Conservation (phyloP, 2,329 filamentous ascomycete species). For the Pezicula radicicola region DNA sequence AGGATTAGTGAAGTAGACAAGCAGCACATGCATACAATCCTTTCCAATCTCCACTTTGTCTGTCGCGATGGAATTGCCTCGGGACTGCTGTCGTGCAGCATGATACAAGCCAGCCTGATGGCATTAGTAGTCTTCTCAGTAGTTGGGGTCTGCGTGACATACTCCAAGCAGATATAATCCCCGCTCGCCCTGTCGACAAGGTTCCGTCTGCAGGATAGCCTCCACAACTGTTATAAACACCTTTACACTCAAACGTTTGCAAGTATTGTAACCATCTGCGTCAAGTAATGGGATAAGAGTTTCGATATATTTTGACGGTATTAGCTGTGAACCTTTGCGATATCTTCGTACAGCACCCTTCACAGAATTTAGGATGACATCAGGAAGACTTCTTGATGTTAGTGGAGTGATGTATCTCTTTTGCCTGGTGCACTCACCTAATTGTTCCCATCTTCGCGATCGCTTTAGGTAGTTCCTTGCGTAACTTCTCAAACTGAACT, state of each 20-base stretch:
- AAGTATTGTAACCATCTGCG: conserved; percentile 11
- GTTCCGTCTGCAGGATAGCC: conserved; percentile 14
- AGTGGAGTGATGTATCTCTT: background rate
- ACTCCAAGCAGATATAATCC: conserved; percentile 23
- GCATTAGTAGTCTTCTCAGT: background rate
- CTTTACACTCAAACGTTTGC: conserved; percentile 14
- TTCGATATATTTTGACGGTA: too few species aligned
- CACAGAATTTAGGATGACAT: background rate
- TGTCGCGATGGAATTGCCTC: background rate
- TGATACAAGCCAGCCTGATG: conserved; percentile 14
- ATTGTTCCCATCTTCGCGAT: background rate
- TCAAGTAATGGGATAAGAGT: conserved; percentile 12
- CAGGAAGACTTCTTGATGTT: background rate
- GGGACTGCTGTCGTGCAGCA: background rate
- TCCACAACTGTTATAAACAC: conserved; percentile 16
- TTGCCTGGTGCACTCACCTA: background rate
- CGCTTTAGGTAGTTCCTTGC: background rate
- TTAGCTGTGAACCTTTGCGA: too few species aligned
- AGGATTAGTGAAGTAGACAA: conserved; percentile 17
- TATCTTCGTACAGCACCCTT: too few species aligned
- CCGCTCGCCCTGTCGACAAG: conserved; percentile 18
- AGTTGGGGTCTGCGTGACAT: conserved; percentile 1
- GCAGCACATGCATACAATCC: conserved; percentile 10
- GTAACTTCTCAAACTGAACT: background rate
- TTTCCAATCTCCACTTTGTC: conserved; percentile 18